Evolutionary conservation across 163 green algal genomes (phyloP).

Genomic region (Prototheca cutis): DNA sequence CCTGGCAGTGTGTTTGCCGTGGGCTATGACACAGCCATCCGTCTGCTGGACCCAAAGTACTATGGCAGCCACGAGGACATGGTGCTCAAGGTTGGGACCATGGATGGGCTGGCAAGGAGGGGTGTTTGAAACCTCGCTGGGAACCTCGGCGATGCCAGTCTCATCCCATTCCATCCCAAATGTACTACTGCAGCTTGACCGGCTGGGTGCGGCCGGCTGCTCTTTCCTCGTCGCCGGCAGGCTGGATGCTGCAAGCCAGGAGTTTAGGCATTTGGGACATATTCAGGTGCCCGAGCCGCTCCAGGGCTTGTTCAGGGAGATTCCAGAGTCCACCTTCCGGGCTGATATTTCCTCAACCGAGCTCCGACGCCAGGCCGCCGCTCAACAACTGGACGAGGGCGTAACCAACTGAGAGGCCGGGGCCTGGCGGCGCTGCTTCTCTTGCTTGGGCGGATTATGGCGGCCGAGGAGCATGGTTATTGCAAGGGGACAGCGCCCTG

Average conservation of each 20-base stretch:
- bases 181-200: conserved; percentile 14
- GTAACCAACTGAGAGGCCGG: too few relatives aligned
- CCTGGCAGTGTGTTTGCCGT: conserved; percentile 61
- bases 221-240: conserved; percentile 65
- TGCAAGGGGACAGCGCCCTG: too few relatives aligned
- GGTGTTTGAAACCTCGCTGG: not conserved
- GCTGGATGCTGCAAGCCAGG: conserved; percentile 21
- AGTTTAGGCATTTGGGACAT: conserved; percentile 49
- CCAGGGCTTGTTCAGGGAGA: conserved; percentile 48
- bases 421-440: too few relatives aligned
- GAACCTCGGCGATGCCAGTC: not conserved
- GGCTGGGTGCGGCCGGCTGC: conserved; percentile 33
- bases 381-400: too few relatives aligned
- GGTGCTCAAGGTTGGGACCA: conserved; percentile 11
- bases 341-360: conserved; percentile 65
- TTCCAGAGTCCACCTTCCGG: conserved; percentile 51
- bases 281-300: conserved; percentile 43
- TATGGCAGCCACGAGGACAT: conserved; percentile 44
- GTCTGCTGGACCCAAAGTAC: conserved; percentile 74
- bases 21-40: conserved; percentile 73
- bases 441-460: too few relatives aligned
- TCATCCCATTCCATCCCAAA: not conserved
- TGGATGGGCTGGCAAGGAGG: too few relatives aligned
- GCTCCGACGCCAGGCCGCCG: conserved; percentile 35
- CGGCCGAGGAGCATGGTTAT: too few relatives aligned